Percentiles rank a stretch among this genome's conserved stretches.
These are phyloP conservation scores for Gyromitra esculenta DNA, from an alignment of 2,329 filamentous ascomycete species.

Conservation along the genomic window DNA sequence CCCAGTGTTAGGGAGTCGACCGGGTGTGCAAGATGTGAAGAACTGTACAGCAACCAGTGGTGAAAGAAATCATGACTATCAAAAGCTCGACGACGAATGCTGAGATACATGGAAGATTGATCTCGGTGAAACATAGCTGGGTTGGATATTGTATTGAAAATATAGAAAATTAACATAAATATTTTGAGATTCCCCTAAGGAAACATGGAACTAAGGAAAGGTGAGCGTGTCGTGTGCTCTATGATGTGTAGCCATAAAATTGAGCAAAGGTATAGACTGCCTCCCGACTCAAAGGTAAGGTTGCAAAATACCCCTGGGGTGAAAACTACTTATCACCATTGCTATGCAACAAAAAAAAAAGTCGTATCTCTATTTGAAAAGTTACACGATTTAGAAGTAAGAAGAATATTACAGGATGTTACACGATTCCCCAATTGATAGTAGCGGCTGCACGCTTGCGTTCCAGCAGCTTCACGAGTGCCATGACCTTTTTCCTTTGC, in stretches of 20 bases:
- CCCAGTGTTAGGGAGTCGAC: constrained; percentile 22
- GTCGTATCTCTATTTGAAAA: not conserved
- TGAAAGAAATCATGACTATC: no score
- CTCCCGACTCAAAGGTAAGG: not conserved
- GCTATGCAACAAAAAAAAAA: not conserved
- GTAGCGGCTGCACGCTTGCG: not conserved
- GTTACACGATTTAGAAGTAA: not conserved
- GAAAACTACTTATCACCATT: not conserved
- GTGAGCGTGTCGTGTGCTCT: no score
- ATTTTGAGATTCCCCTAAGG: no score
- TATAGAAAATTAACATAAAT: no score
- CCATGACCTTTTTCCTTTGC: constrained; percentile 5
- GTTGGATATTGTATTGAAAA: no score
- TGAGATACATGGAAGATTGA: no score
- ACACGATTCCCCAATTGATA: not conserved
- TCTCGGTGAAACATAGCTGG: no score
- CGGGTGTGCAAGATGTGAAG: constrained; percentile 1
- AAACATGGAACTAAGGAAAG: no score
- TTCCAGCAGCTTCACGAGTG: not conserved
- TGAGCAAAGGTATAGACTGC: not conserved
- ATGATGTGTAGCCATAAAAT: no score
- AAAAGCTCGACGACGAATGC: no score
- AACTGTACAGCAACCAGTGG: not conserved
- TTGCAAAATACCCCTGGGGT: not conserved
- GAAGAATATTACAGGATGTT: not conserved